Percentiles rank a stretch among this genome's conserved stretches.
Evolutionary conservation across 495 filamentous ascomycete species (phyloP).

Genomic region (Penicillium arizonense): DNA sequence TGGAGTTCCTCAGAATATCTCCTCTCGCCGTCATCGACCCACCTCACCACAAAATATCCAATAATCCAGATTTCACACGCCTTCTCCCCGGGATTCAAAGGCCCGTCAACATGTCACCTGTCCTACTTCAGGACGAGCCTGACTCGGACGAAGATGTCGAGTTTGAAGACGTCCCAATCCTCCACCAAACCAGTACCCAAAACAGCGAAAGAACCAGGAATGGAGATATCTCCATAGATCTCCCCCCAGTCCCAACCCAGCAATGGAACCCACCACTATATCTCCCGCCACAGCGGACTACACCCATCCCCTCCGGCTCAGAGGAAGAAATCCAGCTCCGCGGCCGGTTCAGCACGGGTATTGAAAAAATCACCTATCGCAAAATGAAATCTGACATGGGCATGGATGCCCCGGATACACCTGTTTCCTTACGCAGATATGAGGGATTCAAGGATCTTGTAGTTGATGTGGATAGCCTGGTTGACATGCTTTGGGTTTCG

Average conservation of each 20-base stretch:
- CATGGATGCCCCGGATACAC: constrained; percentile 38
- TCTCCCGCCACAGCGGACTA: constrained; percentile 37
- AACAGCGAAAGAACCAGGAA: neutral
- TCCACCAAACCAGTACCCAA: neutral
- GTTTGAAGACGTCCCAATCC: constrained; percentile 24
- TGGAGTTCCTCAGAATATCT: too few species aligned
- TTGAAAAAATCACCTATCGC: constrained; percentile 23
- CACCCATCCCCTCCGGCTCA: constrained; percentile 67
- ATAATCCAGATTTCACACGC: neutral
- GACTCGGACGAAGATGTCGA: constrained; percentile 21
- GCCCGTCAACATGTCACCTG: constrained; percentile 4
- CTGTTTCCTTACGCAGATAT: constrained; percentile 61
- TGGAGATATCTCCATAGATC: neutral
- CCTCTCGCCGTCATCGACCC: too few species aligned
- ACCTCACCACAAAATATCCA: neutral
- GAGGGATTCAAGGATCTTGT: constrained; percentile 64
- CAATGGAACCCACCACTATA: constrained; percentile 14
- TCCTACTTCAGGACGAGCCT: neutral
- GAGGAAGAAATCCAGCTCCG: constrained; percentile 63
- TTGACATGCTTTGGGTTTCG: constrained; percentile 79
- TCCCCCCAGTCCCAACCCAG: neutral
- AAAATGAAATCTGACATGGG: constrained; percentile 64
- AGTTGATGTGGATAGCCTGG: constrained; percentile 64
- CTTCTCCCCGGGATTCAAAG: neutral
- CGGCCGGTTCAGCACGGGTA: constrained; percentile 10